Evolutionary conservation across 1,284 basidiomycete species (phyloP).

Genomic region (Meira miltonrushii): DNA sequence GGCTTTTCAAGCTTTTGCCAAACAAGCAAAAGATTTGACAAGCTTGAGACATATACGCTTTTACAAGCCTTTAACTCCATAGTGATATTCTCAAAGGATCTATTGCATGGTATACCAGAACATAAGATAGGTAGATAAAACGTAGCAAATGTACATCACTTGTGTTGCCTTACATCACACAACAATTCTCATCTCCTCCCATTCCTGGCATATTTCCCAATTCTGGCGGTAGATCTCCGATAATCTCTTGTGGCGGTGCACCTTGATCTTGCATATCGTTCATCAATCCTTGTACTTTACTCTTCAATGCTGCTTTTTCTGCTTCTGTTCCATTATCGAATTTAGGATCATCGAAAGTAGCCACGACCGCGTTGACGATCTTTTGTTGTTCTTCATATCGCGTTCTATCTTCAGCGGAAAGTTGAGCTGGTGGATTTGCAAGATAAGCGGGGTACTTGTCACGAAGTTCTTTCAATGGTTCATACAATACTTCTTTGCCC

Average conservation of each 20-base stretch:
- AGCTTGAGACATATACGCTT: no score
- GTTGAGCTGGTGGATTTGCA: slow-evolving; percentile 26
- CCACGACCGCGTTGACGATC: slow-evolving; percentile 66
- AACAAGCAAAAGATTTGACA: no score
- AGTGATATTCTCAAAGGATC: no score
- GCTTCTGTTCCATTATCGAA: slow-evolving; percentile 56
- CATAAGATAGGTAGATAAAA: no score
- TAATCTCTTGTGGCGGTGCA: slow-evolving; percentile 79
- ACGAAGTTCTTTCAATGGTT: slow-evolving; percentile 80
- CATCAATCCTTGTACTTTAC: slow-evolving; percentile 67
- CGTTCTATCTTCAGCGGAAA: slow-evolving; percentile 63
- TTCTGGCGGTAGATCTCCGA: slow-evolving; percentile 62
- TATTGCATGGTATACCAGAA: no score
- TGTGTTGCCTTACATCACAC: background rate
- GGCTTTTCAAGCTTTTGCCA: no score
- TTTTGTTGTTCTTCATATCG: slow-evolving; percentile 68
- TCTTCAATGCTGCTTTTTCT: slow-evolving; percentile 59
- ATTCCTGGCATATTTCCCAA: slow-evolving; percentile 2
- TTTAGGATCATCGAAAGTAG: slow-evolving; percentile 65
- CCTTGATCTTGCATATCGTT: slow-evolving; percentile 80
- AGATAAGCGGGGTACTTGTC: slow-evolving; percentile 86
- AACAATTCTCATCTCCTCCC: slow-evolving; percentile 6
- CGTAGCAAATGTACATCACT: no score
- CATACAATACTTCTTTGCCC: slow-evolving; percentile 87
- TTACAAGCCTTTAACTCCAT: no score